Evolutionary conservation across 2,329 filamentous ascomycete species (phyloP).

Genomic region (Clarireedia monteithiana): DNA sequence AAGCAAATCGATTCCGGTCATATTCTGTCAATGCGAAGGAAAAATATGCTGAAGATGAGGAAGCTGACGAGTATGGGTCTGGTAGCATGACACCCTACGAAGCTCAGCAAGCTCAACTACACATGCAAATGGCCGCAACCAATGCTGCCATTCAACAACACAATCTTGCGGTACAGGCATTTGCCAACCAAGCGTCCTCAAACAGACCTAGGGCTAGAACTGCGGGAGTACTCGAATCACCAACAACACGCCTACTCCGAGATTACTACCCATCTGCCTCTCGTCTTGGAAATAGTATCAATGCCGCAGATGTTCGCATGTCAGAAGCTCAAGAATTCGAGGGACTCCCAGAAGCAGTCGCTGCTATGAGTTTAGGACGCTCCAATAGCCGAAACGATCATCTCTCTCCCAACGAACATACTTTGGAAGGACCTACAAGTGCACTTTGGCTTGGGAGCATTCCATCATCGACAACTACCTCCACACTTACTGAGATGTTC

Average conservation of each 20-base stretch:
- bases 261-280: slow-evolving; percentile 71
- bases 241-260: slow-evolving; percentile 44
- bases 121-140: slow-evolving; percentile 56
- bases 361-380: slow-evolving; percentile 65
- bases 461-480: slow-evolving; percentile 91
- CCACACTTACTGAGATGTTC: slow-evolving; percentile 91
- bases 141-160: slow-evolving; percentile 75
- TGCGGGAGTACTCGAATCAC: slow-evolving; percentile 73
- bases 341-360: slow-evolving; percentile 73
- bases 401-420: slow-evolving; percentile 65
- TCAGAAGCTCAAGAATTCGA: slow-evolving; percentile 72
- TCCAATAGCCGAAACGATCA: slow-evolving; percentile 60
- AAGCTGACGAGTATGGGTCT: slow-evolving; percentile 59
- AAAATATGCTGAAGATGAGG: slow-evolving; percentile 85
- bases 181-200: slow-evolving; percentile 73
- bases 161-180: slow-evolving; percentile 88
- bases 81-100: slow-evolving; percentile 43
- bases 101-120: slow-evolving; percentile 52
- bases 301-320: slow-evolving; percentile 65
- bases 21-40: slow-evolving; percentile 99
- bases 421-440: slow-evolving; percentile 81
- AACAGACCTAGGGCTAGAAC: slow-evolving; percentile 85
- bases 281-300: slow-evolving; percentile 68
- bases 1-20: slow-evolving; percentile 83
- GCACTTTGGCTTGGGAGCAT: slow-evolving; percentile 97